Evolutionary conservation across 306 rosid genomes (phyloP).

Genomic region (Lithocarpus polystachyus): DNA sequence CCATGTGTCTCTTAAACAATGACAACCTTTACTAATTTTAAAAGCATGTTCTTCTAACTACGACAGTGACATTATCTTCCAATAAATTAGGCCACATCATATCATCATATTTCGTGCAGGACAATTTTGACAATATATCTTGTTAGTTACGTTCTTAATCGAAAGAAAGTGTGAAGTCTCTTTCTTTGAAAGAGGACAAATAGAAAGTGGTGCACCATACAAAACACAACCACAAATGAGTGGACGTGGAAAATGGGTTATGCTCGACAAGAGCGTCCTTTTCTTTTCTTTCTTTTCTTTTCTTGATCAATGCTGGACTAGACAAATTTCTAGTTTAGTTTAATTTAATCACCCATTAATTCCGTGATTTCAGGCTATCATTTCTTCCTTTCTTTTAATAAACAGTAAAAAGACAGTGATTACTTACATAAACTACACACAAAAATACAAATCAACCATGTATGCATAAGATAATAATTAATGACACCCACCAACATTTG

Average conservation of each 20-base stretch:
- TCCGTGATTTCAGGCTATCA: too few species aligned
- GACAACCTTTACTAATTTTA: background rate
- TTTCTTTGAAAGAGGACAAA: background rate
- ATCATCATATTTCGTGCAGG: constrained; percentile 3
- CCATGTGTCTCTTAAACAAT: background rate
- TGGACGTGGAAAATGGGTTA: constrained; percentile 32
- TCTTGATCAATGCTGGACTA: too few species aligned
- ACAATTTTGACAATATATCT: background rate
- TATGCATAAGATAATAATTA: too few species aligned
- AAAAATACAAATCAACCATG: too few species aligned
- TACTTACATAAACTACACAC: too few species aligned
- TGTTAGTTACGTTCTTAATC: background rate
- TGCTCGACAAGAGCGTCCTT: background rate
- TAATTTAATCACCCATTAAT: too few species aligned
- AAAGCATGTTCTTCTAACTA: background rate
- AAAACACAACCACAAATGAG: constrained; percentile 15
- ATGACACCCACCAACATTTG: too few species aligned
- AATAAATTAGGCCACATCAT: background rate
- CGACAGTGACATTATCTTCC: background rate
- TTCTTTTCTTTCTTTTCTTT: too few species aligned
- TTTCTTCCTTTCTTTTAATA: too few species aligned
- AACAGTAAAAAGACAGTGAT: too few species aligned
- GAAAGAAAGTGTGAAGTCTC: background rate
- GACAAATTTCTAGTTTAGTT: too few species aligned
- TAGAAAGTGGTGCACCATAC: constrained; percentile 22